These are phyloP conservation scores for Simplicillium aogashimaense DNA, from an alignment of 2,329 filamentous ascomycete genomes.

Conservation along the genomic window DNA sequence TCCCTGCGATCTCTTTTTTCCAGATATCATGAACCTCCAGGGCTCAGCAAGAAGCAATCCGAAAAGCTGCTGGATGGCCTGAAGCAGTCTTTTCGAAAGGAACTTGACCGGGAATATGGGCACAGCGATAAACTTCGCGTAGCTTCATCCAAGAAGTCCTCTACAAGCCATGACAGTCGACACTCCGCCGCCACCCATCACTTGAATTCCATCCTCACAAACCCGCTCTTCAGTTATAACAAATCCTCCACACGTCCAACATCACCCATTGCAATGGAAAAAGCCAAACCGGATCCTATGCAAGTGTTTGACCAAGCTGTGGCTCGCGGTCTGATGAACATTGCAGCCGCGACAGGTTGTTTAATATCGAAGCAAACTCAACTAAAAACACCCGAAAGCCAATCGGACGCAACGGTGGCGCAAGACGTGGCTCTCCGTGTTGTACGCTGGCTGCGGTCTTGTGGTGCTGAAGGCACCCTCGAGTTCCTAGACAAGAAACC, in stretches of 20 bases:
- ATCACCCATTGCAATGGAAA: not conserved
- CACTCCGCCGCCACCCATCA: conserved; percentile 31
- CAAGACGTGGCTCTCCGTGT: conserved; percentile 38
- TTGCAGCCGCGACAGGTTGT: conserved; percentile 42
- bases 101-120: conserved; percentile 49
- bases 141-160: conserved; percentile 4
- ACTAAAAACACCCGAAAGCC: conserved; percentile 20
- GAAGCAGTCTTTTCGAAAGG: conserved; percentile 45
- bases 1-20: conserved; percentile 29
- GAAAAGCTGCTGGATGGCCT: conserved; percentile 45
- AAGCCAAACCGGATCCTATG: conserved; percentile 31
- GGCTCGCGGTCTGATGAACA: conserved; percentile 45
- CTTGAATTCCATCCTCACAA: conserved; percentile 45
- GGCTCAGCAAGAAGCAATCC: conserved; percentile 38
- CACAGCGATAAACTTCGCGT: conserved; percentile 19
- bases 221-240: conserved; percentile 40
- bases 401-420: conserved; percentile 21
- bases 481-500: conserved; percentile 30
- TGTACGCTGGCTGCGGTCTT: conserved; percentile 42
- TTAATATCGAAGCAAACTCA: conserved; percentile 36
- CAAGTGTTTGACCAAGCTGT: conserved; percentile 47
- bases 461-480: conserved; percentile 34
- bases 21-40: conserved; percentile 39
- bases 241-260: conserved; percentile 6
- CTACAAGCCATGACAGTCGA: conserved; percentile 24